These are phyloP conservation scores for Logfia minima DNA, from an alignment of 129 eudicot species.

Conservation along the genomic window DNA sequence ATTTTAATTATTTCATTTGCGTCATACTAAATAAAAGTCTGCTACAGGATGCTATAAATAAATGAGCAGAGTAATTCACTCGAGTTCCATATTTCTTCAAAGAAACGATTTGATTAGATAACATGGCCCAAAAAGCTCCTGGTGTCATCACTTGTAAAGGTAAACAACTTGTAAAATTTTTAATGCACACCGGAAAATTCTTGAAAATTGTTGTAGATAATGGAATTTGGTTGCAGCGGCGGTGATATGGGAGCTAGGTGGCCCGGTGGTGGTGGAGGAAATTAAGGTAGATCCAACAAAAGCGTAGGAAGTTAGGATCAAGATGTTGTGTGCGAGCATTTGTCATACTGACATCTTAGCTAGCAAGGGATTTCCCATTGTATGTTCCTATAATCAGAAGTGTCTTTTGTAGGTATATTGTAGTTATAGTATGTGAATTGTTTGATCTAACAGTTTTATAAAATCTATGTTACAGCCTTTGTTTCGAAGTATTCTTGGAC, in stretches of 20 bases:
- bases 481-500: neutral
- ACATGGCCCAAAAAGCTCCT: neutral
- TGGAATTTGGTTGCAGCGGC: neutral
- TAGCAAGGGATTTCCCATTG: neutral
- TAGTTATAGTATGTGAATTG: too few species aligned
- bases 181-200: too few species aligned
- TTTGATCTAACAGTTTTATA: neutral
- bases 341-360: neutral
- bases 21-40: neutral
- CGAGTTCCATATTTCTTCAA: neutral
- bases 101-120: neutral
- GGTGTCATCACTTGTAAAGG: conserved; percentile 1
- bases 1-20: neutral
- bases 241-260: neutral
- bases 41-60: neutral
- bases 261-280: neutral
- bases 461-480: neutral
- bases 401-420: too few species aligned
- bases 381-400: neutral
- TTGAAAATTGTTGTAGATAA: too few species aligned
- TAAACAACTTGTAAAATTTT: neutral
- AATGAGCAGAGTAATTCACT: neutral
- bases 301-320: neutral
- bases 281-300: neutral
- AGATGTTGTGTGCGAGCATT: neutral